Base-by-base conservation (phyloP, 1,284 basidiomycete species). In the Pholiota adiposa region DNA sequence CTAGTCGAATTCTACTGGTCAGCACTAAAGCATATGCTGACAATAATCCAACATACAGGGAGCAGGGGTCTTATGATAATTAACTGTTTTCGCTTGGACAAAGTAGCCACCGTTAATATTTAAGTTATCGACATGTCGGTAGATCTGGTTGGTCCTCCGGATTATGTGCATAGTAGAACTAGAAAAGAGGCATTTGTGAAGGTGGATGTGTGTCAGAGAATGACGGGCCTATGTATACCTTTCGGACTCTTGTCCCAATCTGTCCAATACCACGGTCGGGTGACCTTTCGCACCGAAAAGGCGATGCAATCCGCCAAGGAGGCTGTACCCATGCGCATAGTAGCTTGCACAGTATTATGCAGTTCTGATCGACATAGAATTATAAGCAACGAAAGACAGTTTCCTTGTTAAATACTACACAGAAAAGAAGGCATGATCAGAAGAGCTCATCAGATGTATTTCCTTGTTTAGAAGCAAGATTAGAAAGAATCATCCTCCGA, bases 401-500 rank as follows among this genome's bases (percentile, higher is more conserved):
- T 21, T 25, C 43, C 25, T 36, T 46, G 31, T 43, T 31, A 18
- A n/a, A 36, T 51, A 51, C 33, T 43, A 25, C 8, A 55, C 41
- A 46, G 14, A 4, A 43, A 43, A 2, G 31, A 14, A 41, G 12
- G 18, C 31, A 21, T 25, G n/a, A 27, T 65, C 56, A 66, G 27
- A 66, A 49, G 29, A 63, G 25, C 27, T 55, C 62, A 16, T 58
- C 59, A 34, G 63, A 25, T 34, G 62, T 51, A 44, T 52, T 67
- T 19, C 54, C 54, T 36, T 59, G 64, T 41, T 60, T 54, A 2
- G 61, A 62, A 31, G 67, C 65, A 18, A 76, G 62, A 44, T 72
- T 76, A 16, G 69, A 72, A 36, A 73, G 69, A 48, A 76, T 73
- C 69, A 72, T 72, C 40, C 72, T 66, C 55, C 75, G 66, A 27